Base-by-base conservation (phyloP, 2,329 filamentous ascomycete genomes). In the Apiospora pterosperma region DNA sequence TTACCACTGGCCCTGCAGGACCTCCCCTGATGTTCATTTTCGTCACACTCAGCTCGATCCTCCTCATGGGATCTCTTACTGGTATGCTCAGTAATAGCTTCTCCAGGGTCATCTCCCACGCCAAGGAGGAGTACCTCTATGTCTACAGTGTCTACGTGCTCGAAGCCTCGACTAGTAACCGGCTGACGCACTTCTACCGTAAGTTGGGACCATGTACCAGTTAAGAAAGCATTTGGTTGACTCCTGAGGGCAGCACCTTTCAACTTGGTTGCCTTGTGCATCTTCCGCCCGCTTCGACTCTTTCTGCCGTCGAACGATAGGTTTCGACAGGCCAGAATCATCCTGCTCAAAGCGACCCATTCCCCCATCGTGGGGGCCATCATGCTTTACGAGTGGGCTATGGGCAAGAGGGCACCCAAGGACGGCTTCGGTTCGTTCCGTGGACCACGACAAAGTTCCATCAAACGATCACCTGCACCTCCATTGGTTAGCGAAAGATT, bases 41-140 rank as follows among this genome's bases (percentile, higher is more conserved):
- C 76, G 86, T 95, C 67, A 90, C 85, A 28, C 81, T 95, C 72
- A 92, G 90, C 52, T 91, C 91, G 65, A 92, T 95, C 70, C 81
- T 96, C 8, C 83, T 96, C 36, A 90, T 92, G 78, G 92, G 92
- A 61, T 92, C 90, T 23, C 79, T 94, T 68, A 93, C 92, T 41
- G 90, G 89, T 82, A 88, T 93, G 79, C 82, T 94, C 65, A 91
- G 88, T 72, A 93, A 92, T 79, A 92, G 88, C 74, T 89, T 93
- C 77, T 86, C 84, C 19, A 83, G 86, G 62, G 84, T 89, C 70
- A 89, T 88, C 70, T 82, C 82, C 61, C 86, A 88, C 69, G 87
- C 88, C 42, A 83, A 83, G 65, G 91, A 93, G 72, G 92, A 95
- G 76, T 94, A 94, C 72, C 82, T 94, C 38, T 93, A 92, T 73